Conservation (phyloP, 2,329 filamentous ascomycete species). For the Fusarium sp. region DNA sequence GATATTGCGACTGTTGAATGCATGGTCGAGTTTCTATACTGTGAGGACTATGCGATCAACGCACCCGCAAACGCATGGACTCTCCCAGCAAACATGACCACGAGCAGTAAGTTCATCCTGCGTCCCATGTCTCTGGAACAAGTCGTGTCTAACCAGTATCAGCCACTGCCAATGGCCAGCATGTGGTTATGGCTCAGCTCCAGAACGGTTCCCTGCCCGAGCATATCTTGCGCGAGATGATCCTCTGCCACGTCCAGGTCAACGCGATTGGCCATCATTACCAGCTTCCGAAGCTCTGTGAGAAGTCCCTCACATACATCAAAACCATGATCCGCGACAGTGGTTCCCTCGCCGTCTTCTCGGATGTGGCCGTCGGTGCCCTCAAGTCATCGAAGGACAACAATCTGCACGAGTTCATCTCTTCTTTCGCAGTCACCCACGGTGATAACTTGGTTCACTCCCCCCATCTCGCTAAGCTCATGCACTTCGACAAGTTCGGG, state of each 20-base stretch:
- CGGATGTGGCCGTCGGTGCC: neutral
- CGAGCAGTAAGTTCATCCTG: too few relatives aligned
- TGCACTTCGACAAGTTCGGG: too few relatives aligned
- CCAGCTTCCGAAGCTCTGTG: slow-evolving; percentile 28
- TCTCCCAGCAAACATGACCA: too few relatives aligned
- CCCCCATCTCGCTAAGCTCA: neutral
- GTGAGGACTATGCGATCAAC: slow-evolving; percentile 32
- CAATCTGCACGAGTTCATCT: neutral
- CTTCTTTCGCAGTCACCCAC: neutral
- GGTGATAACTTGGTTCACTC: neutral
- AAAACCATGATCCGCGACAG: neutral
- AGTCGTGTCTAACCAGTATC: too few relatives aligned
- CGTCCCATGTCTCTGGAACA: too few relatives aligned
- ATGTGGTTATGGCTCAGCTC: too few relatives aligned
- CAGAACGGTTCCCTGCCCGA: neutral
- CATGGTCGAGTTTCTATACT: slow-evolving; percentile 43
- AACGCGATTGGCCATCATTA: slow-evolving; percentile 46
- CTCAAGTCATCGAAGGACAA: slow-evolving; percentile 2
- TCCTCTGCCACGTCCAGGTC: slow-evolving; percentile 37
- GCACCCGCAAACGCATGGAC: too few relatives aligned
- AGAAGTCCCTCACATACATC: slow-evolving; percentile 17
- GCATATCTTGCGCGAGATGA: neutral
- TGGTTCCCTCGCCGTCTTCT: neutral
- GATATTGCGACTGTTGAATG: slow-evolving; percentile 31
- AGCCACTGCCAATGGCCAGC: too few relatives aligned